Evolutionary conservation across 2,329 filamentous ascomycete genomes (phyloP), one percentile per base, ranked within the genome.

Genomic region (Alternaria atra): DNA sequence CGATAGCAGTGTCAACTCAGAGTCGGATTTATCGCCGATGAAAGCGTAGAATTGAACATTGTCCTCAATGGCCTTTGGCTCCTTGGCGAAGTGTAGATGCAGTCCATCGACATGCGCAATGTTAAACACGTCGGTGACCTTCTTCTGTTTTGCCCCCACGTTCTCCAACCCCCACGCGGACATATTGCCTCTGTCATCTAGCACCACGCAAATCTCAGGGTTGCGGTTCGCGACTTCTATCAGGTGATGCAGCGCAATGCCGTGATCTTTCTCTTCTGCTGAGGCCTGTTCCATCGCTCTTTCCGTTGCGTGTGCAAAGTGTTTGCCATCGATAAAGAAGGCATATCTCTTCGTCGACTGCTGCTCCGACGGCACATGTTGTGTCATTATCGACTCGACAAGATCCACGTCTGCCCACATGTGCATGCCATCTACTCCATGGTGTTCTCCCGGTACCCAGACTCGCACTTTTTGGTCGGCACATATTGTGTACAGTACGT

Each of bases 151-250:
- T 69, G 87, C 89, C 35, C 91, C 90, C 20, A 97, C 86, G 72
- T 94, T 94, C 76, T 98, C 94, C 57, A 99, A 81, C 0, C 93
- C 94, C 92, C 94, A 97, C 0, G 92, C 93, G 40, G 92, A 93
- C 90, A 98, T 92, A 66, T 90, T 89, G 1, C 94, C 94, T 48
- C 85, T 83, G n/a, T 90, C 89, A 77, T 98, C 93, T 48, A 97
- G 83, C 8, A 94, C 89, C 25, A 98, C 85, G 67, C 93, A 95
- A 3, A 99, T 87, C 75, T 99, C 95, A 0, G 94, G 92, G 57
- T 86, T 91, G 53, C 90, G 90, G 63, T 94, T 95, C 9, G 93
- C 92, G 68, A 97, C 86, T 67, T 93, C 91, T 43, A 97, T 90
- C 5, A 98, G 82, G 73, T 97, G 92, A 68, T 95, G 90, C 52